Evolutionary conservation across 345 rosid species (phyloP).

Genomic region (Trapa incisa): DNA sequence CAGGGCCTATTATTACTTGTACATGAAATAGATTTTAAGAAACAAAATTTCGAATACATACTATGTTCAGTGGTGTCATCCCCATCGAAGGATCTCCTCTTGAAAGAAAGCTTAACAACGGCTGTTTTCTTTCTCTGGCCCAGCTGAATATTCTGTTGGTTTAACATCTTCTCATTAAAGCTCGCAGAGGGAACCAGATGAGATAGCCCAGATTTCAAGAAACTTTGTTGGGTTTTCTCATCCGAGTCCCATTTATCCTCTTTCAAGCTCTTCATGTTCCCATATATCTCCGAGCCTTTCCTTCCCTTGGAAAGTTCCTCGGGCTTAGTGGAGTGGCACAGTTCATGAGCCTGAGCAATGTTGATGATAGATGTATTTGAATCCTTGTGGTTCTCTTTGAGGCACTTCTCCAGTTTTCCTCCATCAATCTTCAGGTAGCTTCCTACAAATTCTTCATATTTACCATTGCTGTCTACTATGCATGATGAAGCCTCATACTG

Average conservation of each 20-base stretch:
- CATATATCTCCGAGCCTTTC: conserved; percentile 22
- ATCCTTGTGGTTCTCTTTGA: too few species aligned
- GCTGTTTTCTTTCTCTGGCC: conserved; percentile 36
- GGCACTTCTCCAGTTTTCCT: too few species aligned
- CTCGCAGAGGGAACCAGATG: conserved; percentile 31
- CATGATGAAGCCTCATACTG: too few species aligned
- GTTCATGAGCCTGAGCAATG: conserved; percentile 17
- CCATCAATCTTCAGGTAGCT: too few species aligned
- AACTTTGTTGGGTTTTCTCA: conserved; percentile 15
- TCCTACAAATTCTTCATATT: too few species aligned
- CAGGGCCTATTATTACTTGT: background rate
- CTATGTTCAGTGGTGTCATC: conserved; percentile 40
- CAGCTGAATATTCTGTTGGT: conserved; percentile 11
- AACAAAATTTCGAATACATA: conserved; percentile 15
- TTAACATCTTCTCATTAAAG: conserved; percentile 25
- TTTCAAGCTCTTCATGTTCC: conserved; percentile 31
- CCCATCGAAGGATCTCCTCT: conserved; percentile 55
- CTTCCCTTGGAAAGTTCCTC: conserved; percentile 24
- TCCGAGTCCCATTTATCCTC: conserved; percentile 21
- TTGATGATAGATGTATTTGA: conserved; percentile 14
- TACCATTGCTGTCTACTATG: too few species aligned
- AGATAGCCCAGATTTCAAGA: conserved; percentile 20
- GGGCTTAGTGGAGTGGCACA: conserved; percentile 21
- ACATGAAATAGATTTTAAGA: background rate
- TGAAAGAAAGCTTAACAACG: conserved; percentile 47